Evolutionary conservation across 345 rosid genomes (phyloP).

Genomic region (Moricandia arvensis): DNA sequence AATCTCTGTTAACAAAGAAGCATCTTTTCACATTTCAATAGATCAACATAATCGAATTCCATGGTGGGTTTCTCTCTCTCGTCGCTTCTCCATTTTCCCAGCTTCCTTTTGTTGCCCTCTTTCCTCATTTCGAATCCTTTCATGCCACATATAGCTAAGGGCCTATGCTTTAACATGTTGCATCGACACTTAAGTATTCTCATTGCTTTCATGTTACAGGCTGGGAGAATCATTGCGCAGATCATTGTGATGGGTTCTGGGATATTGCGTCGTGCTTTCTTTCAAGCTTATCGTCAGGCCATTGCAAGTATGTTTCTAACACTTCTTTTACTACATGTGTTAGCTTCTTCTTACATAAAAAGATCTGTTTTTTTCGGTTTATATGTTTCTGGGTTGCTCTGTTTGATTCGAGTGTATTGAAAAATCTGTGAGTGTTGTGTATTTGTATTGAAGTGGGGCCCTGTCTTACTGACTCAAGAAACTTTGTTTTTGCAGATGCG

Average conservation of each 20-base stretch:
- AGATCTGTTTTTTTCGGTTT: too few relatives aligned
- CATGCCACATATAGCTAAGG: not conserved
- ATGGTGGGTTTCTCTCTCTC: conserved; percentile 28
- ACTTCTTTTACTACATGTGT: too few relatives aligned
- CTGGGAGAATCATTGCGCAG: conserved; percentile 74
- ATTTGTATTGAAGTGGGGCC: too few relatives aligned
- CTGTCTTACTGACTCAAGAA: too few relatives aligned
- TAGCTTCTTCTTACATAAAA: too few relatives aligned
- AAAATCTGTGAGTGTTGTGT: too few relatives aligned
- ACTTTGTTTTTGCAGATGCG: conserved; percentile 58
- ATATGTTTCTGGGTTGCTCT: too few relatives aligned
- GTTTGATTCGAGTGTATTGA: too few relatives aligned
- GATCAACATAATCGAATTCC: conserved; percentile 6
- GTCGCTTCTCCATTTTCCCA: not conserved
- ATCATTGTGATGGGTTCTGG: conserved; percentile 80
- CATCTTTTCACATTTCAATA: too few relatives aligned
- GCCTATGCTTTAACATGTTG: not conserved
- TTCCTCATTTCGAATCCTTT: not conserved
- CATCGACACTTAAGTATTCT: not conserved
- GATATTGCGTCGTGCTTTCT: conserved; percentile 69
- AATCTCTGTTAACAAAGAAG: too few relatives aligned
- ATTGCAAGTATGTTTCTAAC: too few relatives aligned
- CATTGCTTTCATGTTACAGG: conserved; percentile 36
- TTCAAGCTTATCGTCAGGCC: conserved; percentile 95
- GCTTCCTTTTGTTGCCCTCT: not conserved